Percentiles rank a stretch among this genome's conserved stretches.
Conservation (phyloP, 148 eudicot species). For the Tetragonia tetragonoides region DNA sequence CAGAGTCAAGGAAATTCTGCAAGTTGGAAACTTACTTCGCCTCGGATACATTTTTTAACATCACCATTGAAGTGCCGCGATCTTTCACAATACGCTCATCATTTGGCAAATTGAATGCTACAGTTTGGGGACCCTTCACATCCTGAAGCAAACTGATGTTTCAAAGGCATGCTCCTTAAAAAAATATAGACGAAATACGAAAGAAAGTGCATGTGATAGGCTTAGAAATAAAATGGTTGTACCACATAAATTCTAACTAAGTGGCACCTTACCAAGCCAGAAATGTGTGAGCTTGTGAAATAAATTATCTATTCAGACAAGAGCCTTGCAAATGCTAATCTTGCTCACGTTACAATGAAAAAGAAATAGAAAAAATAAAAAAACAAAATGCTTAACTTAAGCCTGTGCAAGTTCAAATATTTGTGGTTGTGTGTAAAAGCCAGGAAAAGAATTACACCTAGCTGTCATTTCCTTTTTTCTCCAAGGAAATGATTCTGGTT, state of each 20-base stretch:
- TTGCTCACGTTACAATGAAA: neutral
- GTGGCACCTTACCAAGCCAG: neutral
- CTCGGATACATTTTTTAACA: slow-evolving; percentile 96
- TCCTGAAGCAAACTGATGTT: slow-evolving; percentile 48
- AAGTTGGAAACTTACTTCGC: slow-evolving; percentile 65
- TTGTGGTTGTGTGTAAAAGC: neutral
- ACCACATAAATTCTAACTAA: neutral
- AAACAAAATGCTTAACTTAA: neutral
- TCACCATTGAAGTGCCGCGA: slow-evolving; percentile 96
- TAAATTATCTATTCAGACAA: neutral
- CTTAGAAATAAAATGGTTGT: neutral
- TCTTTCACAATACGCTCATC: slow-evolving; percentile 95
- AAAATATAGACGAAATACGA: neutral
- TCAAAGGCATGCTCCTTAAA: neutral
- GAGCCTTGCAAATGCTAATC: neutral
- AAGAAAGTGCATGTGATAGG: neutral
- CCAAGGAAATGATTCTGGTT: neutral
- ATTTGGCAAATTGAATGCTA: slow-evolving; percentile 96
- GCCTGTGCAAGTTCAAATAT: neutral
- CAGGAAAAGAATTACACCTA: too few relatives aligned
- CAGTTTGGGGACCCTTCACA: slow-evolving; percentile 98
- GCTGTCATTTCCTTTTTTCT: too few relatives aligned
- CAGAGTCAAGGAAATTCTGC: slow-evolving; percentile 9
- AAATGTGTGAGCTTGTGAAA: neutral
- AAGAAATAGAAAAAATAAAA: too few relatives aligned